phyloP scores from a whole-genome alignment of 129 eudicot species.

The Flaveria linearis region DNA sequence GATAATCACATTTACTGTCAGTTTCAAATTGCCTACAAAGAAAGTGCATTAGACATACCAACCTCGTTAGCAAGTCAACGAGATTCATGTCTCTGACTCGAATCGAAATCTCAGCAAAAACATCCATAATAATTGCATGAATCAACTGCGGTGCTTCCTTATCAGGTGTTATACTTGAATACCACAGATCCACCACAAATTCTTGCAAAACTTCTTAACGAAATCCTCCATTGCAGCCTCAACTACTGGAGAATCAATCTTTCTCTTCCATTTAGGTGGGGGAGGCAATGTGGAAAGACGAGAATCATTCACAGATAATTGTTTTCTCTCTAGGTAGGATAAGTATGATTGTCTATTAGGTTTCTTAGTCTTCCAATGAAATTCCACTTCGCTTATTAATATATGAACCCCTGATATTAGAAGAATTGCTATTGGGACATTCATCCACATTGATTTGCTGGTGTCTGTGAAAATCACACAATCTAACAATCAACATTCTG shows the following conservation, averaged over 20 bases:
- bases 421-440: slow-evolving; percentile 80
- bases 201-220: slow-evolving; percentile 68
- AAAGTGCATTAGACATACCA: slow-evolving; percentile 11
- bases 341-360: slow-evolving; percentile 54
- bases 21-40: not conserved
- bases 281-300: slow-evolving; percentile 70
- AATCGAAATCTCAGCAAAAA: slow-evolving; percentile 81
- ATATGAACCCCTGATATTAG: slow-evolving; percentile 60
- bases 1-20: not conserved
- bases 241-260: slow-evolving; percentile 85
- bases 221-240: slow-evolving; percentile 91
- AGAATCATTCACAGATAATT: slow-evolving; percentile 77
- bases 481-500: slow-evolving; percentile 22
- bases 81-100: slow-evolving; percentile 86
- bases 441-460: slow-evolving; percentile 99
- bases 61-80: slow-evolving; percentile 95
- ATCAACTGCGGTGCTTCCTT: slow-evolving; percentile 92
- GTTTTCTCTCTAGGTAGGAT: slow-evolving; percentile 77
- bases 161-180: slow-evolving; percentile 88
- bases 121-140: slow-evolving; percentile 74
- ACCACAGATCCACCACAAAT: slow-evolving; percentile 91
- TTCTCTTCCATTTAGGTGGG: slow-evolving; percentile 80
- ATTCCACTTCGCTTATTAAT: slow-evolving; percentile 70
- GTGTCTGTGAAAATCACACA: slow-evolving; percentile 63
- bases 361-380: slow-evolving; percentile 66